Percentiles rank a stretch among this genome's conserved stretches.
These are phyloP conservation scores for Tolypocladium sp. DNA, from an alignment of 2,329 filamentous ascomycete species.

Conservation along the genomic window DNA sequence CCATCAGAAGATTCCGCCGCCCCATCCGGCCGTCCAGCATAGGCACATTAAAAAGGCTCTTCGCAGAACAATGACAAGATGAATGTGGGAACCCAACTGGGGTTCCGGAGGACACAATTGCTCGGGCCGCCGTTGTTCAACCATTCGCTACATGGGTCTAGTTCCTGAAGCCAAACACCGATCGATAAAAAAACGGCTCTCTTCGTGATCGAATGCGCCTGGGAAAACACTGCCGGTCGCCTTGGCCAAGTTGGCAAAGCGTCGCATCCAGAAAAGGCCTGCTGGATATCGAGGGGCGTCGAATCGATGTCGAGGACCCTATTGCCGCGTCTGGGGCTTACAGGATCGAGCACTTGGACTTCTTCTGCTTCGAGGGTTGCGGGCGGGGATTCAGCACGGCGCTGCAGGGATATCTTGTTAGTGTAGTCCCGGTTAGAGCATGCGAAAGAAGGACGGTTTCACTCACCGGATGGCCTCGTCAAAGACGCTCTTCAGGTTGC, in stretches of 20 bases:
- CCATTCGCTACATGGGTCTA: conserved; percentile 2
- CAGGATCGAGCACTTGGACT: conserved; percentile 61
- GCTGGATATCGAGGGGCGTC: not conserved
- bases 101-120: not conserved
- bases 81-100: not conserved
- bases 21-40: not conserved
- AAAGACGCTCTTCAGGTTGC: conserved; percentile 97
- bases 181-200: not conserved
- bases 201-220: not conserved
- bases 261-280: not conserved
- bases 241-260: not conserved
- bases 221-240: not conserved
- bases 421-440: not conserved
- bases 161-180: not conserved
- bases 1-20: not conserved
- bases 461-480: conserved; percentile 93
- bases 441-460: conserved; percentile 4
- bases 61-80: not conserved
- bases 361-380: conserved; percentile 48
- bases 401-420: conserved; percentile 26
- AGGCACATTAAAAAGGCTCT: conserved; percentile 1
- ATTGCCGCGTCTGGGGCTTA: conserved; percentile 25
- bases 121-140: not conserved
- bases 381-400: conserved; percentile 64
- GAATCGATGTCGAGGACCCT: not conserved